A percentile compares a stretch with the other conserved stretches of the same genome.
These are phyloP conservation scores for Pseudocercospora crystallina DNA, from an alignment of 2,329 filamentous ascomycete genomes.

Conservation along the genomic window DNA sequence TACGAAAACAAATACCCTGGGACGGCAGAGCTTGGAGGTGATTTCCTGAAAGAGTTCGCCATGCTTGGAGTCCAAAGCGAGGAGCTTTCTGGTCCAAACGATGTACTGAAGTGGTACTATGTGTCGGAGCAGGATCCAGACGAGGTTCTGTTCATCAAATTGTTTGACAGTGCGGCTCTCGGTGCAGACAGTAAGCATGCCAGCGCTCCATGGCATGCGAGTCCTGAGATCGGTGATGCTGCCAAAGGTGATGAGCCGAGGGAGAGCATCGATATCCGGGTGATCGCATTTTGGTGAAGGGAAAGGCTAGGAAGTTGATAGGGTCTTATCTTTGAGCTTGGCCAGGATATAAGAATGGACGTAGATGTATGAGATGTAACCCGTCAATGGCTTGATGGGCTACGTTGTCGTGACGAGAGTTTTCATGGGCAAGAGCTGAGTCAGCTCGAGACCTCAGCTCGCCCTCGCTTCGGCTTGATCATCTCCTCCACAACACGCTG, in stretches of 20 bases:
- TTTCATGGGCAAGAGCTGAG: too few relatives aligned
- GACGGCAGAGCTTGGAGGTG: conserved; percentile 1
- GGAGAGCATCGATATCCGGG: conserved; percentile 8
- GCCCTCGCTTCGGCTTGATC: too few relatives aligned
- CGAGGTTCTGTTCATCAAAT: conserved; percentile 12
- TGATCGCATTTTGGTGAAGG: not conserved
- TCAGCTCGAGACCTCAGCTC: too few relatives aligned
- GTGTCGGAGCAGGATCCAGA: conserved; percentile 4
- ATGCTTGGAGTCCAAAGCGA: conserved; percentile 5
- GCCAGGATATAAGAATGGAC: too few relatives aligned
- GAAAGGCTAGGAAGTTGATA: too few relatives aligned
- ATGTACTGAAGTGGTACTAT: conserved; percentile 7
- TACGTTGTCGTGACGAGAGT: too few relatives aligned
- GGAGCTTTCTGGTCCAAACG: not conserved
- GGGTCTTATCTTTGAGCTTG: too few relatives aligned
- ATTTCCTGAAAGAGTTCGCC: conserved; percentile 11
- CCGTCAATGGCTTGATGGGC: too few relatives aligned
- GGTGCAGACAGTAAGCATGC: not conserved
- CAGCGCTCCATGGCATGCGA: conserved; percentile 6
- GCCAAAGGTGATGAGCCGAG: conserved; percentile 4
- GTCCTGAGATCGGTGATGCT: conserved; percentile 5
- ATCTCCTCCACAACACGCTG: too few relatives aligned
- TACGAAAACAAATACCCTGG: conserved; percentile 10
- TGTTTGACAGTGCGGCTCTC: conserved; percentile 9
- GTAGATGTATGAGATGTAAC: too few relatives aligned